Evolutionary conservation across 257 asterid species (phyloP), one percentile per base, ranked within the genome.

Genomic region (Schizonepeta tenuifolia): DNA sequence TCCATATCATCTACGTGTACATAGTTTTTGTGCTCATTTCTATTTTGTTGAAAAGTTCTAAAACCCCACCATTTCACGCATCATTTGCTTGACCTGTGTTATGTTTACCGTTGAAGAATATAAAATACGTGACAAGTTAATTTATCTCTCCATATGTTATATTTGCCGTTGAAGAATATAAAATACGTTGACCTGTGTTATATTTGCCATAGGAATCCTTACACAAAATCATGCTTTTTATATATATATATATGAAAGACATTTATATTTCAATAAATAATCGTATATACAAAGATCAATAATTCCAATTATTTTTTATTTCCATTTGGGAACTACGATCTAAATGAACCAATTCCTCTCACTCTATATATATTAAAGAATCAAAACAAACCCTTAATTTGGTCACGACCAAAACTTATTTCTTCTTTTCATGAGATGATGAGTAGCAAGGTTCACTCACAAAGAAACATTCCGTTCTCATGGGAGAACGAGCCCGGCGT

Each of bases 401-500:
- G 11, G 15, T 58, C 36, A 36, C 70, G 21, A 24, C 9, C 22
- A 9, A 20, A 9, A n/a, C n/a, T n/a, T n/a, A 20, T 11, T 12
- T 24, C 21, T 21, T 20, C 41, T 31, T 26, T 35, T 13, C 36
- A 41, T 21, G 33, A 51, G 68, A 80, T 43, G 59, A 82, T 86
- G 90, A 78, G 81, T 68, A 72, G 41, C 72, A 82, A 80, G 31
- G 80, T 85, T 81, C 87, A 80, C 54, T 87, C 91, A 14, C 86
- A 86, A 75, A 84, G 88, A 51, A 82, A 82, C 15, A 75, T 87
- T 50, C 87, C 95, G 36, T 91, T 87, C 80, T 83, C 95, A 3
- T 87, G 96, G 95, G 95, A 86, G 73, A 79, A 86, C 80, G 79
- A 81, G 75, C 90, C 96, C 10, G 93, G 90, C 9, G 74, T 77